Evolutionary conservation across 805 yeast genomes (phyloP), one percentile per base, ranked within the genome.

Genomic region (Candida yuanshanica): DNA sequence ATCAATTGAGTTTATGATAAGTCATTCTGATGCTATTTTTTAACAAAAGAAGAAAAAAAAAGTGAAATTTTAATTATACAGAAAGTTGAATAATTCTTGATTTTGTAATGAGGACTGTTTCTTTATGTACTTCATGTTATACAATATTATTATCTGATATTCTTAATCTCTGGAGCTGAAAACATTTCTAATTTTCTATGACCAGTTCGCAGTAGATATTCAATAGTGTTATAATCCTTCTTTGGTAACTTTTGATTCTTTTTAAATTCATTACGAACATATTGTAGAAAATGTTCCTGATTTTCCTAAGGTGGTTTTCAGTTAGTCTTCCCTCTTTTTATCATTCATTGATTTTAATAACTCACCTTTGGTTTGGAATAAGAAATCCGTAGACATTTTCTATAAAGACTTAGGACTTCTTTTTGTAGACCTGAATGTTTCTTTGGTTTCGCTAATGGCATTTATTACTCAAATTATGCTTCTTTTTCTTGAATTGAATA

Each of bases 171-270:
- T 1, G 85, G 79, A 47, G 78, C 74, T 50, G 82, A 75, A 50
- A 80, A 84, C 77, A 81, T 75, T 47, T 88, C 95, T 37, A 74
- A 68, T 53, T 83, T 69, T 55, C 81, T 78, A 46, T 74, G 69
- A 4, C 98, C 98, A 4, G 74, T 71, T 44, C 98, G 69, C 32
- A 90, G 61, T 29, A 91, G 68, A 62, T 90, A 89, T 58, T 90
- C 98, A 34, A 90, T 79, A 1, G 95, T 83, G 34, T 82, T 71
- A 59, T 90, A 90, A 49, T 87, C 95, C 51, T 85, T 82, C 59
- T 83, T 81, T 27, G 83, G 77, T 10, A 90, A 62, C 23, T 59
- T 51, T 37, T 68, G 64, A 57, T 79, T 68, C 50, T 78, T 77
- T 13, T 55, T 64, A 59, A 90, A 91, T 56, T 87, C 91, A n/a